Percentiles rank a stretch among this genome's conserved stretches.
phyloP scores from a whole-genome alignment of 2,329 filamentous ascomycete genomes.

The Diplocarpon mali region DNA sequence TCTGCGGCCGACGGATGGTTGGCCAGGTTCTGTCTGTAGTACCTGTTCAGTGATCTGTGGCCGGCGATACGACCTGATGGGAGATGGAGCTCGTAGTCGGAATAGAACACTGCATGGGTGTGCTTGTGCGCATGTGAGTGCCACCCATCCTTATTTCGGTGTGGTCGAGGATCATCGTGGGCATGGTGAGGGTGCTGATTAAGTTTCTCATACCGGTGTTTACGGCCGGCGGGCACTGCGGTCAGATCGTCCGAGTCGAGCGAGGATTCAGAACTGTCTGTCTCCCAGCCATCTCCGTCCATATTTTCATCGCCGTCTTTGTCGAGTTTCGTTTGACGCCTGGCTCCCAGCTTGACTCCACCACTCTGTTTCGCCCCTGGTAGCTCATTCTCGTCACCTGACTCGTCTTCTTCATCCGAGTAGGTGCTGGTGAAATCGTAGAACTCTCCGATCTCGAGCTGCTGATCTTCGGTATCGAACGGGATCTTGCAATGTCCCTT shows the following conservation, averaged over 20 bases:
- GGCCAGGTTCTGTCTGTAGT: constrained; percentile 87
- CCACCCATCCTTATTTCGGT: constrained; percentile 66
- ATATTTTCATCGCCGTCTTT: constrained; percentile 44
- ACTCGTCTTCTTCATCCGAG: constrained; percentile 62
- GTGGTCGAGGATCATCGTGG: constrained; percentile 56
- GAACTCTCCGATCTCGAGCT: constrained; percentile 88
- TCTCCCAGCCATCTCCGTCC: constrained; percentile 81
- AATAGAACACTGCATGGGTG: constrained; percentile 66
- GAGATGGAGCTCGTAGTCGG: constrained; percentile 88
- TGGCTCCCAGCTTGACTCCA: constrained; percentile 60
- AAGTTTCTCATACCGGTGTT: constrained; percentile 61
- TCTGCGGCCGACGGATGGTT: constrained; percentile 73
- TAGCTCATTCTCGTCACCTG: constrained; percentile 43
- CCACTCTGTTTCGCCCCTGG: constrained; percentile 37
- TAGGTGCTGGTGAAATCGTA: constrained; percentile 97
- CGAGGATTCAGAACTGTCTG: constrained; percentile 81
- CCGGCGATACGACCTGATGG: constrained; percentile 83
- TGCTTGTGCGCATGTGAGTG: constrained; percentile 75
- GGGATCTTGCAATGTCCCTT: constrained; percentile 96
- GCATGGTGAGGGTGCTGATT: constrained; percentile 67
- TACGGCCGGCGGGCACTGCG: constrained; percentile 64
- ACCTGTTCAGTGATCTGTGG: constrained; percentile 75
- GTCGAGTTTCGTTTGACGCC: constrained; percentile 42
- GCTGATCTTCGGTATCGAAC: constrained; percentile 77
- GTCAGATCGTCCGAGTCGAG: constrained; percentile 77